Evolutionary conservation across 139 green algal species (phyloP).

Genomic region (Coccomyxa sp.): DNA sequence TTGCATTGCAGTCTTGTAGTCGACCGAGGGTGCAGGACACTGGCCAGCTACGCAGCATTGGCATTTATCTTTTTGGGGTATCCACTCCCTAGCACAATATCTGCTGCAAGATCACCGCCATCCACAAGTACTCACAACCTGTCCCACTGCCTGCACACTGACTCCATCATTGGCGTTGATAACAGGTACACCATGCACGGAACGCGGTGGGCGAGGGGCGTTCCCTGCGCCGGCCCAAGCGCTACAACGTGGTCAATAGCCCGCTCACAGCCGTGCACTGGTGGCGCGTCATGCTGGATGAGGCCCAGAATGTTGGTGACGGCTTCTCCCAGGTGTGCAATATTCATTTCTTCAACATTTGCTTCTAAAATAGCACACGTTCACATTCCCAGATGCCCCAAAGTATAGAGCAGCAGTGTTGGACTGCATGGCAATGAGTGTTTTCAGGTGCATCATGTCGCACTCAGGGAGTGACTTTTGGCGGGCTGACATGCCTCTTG

Average conservation of each 20-base stretch:
- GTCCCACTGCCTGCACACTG: too few species aligned
- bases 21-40: too few species aligned
- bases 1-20: too few species aligned
- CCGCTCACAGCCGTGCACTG: constrained; percentile 52
- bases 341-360: constrained; percentile 16
- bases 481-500: too few species aligned
- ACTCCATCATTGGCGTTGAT: not conserved
- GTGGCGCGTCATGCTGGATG: constrained; percentile 67
- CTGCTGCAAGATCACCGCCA: too few species aligned
- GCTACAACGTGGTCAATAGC: constrained; percentile 46
- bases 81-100: not conserved
- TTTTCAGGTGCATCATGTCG: too few species aligned
- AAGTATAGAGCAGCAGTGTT: too few species aligned
- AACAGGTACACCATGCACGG: constrained; percentile 17
- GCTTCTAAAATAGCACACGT: not conserved
- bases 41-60: not conserved
- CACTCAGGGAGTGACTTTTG: too few species aligned
- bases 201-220: not conserved
- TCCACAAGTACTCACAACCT: too few species aligned
- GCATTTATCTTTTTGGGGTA: not conserved
- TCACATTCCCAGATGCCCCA: not conserved
- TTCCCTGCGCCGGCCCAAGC: constrained; percentile 49
- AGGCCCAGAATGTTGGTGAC: constrained; percentile 65
- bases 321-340: constrained; percentile 7
- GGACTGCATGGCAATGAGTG: too few species aligned